Percentiles rank a stretch among this genome's conserved stretches.
Evolutionary conservation across 805 yeast species (phyloP).

Genomic region (Candida coquimbonensis): DNA sequence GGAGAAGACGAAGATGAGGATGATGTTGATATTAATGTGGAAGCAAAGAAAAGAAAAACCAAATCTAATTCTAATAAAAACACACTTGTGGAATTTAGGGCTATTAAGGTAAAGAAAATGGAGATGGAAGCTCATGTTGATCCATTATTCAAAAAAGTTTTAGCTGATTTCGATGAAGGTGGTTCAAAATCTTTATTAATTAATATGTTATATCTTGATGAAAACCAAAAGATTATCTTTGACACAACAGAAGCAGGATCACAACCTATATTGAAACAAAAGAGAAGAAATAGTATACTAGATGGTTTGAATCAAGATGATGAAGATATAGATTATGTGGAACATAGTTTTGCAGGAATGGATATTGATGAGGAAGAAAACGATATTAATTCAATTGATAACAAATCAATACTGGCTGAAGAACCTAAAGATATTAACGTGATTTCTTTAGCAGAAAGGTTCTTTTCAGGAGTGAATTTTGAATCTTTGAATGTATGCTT

Average conservation of each 20-base stretch:
- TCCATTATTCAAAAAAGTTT: constrained; percentile 67
- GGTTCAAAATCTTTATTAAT: constrained; percentile 66
- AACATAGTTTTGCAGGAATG: constrained; percentile 13
- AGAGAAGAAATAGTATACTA: constrained; percentile 5
- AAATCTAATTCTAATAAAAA: constrained; percentile 29
- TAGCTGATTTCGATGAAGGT: constrained; percentile 77
- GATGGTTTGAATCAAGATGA: constrained; percentile 5
- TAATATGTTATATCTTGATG: constrained; percentile 52
- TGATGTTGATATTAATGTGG: constrained; percentile 9
- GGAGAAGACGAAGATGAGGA: constrained; percentile 18
- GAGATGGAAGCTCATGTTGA: constrained; percentile 64
- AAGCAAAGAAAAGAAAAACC: constrained; percentile 6
- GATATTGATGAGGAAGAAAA: constrained; percentile 15
- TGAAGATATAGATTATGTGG: constrained; percentile 10
- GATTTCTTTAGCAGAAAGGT: constrained; percentile 11
- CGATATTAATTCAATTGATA: neutral
- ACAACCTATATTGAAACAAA: constrained; percentile 3
- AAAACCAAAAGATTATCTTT: constrained; percentile 49
- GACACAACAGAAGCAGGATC: constrained; percentile 41
- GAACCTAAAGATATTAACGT: neutral
- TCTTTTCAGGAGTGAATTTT: constrained; percentile 3
- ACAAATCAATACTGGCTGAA: constrained; percentile 1
- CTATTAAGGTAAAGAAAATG: constrained; percentile 44
- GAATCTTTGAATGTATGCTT: constrained; percentile 11
- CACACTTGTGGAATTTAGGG: constrained; percentile 45